Evolutionary conservation across 495 filamentous ascomycete species (phyloP), one percentile per base, ranked within the genome.

Genomic region (Podospora fimiseda): DNA sequence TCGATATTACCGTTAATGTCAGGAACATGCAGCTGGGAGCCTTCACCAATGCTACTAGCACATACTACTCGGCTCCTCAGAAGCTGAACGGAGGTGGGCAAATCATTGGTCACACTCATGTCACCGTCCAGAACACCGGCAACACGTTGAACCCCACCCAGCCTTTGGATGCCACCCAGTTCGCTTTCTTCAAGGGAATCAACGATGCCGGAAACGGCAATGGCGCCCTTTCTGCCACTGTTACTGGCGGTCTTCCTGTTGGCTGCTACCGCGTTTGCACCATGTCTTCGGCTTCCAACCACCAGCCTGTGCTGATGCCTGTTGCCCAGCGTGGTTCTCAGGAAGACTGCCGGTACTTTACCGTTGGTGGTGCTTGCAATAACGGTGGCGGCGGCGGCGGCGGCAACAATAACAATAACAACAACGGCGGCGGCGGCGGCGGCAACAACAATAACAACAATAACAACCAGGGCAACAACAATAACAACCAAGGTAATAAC

Each of bases 251-350:
- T 52, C 78, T 89, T 20, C 80, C 81, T 2, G 72, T 72, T 38
- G 86, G 85, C 3, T 77, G 78, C 71, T 89, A 86, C 68, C 81
- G 85, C 59, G 77, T 87, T 27, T 89, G 85, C 74, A 86, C 85
- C 54, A 81, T 89, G 79, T 75, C 77, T 30, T 70, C 76, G 40
- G 71, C 85, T n/a, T 73, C 75, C 51, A 89, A 87, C 69, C 85
- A 89, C 69, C 85, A 89, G 68, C 86, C 86, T 45, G 86, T 88
- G 11, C 62, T 86, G 27, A 89, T 89, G 85, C 85, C 85, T 39
- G 81, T 88, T 43, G 85, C 85, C 48, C 85, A 87, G 68, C 81
- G 85, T 65, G 85, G 85, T 61, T 69, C 82, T 24, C 80, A 87
- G 59, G 86, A 89, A 58, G 86, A 89, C 60, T 89, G 86, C 66